Conservation (phyloP, 108 stramenopile species). For the Pseudonitzschia delicatissima region DNA sequence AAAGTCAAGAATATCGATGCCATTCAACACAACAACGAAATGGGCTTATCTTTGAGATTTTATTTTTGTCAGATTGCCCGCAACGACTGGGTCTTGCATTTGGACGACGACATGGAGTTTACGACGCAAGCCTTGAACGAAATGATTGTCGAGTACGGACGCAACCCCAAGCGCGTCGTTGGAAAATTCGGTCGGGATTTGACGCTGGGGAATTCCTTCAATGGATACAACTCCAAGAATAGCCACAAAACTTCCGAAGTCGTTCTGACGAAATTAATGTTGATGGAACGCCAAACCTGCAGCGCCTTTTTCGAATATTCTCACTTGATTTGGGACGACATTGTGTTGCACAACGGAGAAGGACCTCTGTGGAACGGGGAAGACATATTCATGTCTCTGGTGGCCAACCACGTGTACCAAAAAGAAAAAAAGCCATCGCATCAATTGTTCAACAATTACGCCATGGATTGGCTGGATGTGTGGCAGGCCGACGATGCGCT, state of each 20-base stretch:
- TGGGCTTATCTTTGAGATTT: conserved; percentile 38
- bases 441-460: conserved; percentile 26
- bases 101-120: conserved; percentile 47
- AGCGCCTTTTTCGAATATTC: conserved; percentile 38
- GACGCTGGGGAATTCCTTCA: conserved; percentile 18
- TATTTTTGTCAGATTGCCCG: conserved; percentile 35
- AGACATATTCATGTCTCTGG: conserved; percentile 48
- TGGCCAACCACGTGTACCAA: conserved; percentile 44
- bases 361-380: conserved; percentile 52
- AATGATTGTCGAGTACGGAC: conserved; percentile 26
- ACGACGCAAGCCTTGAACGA: conserved; percentile 26
- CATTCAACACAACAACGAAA: conserved; percentile 30
- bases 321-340: conserved; percentile 32
- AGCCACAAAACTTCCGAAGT: conserved; percentile 27
- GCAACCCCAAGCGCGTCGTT: conserved; percentile 40
- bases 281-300: conserved; percentile 41
- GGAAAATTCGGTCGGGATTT: conserved; percentile 35
- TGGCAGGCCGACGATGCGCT: conserved; percentile 30
- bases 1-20: conserved; percentile 45
- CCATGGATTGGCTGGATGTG: conserved; percentile 41
- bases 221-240: conserved; percentile 34
- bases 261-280: conserved; percentile 45
- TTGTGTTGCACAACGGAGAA: conserved; percentile 26
- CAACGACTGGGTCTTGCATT: conserved; percentile 34
- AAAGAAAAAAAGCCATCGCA: background rate